Conservation (phyloP, 352 stramenopile species). For the Pythium rhizo-oryzae region DNA sequence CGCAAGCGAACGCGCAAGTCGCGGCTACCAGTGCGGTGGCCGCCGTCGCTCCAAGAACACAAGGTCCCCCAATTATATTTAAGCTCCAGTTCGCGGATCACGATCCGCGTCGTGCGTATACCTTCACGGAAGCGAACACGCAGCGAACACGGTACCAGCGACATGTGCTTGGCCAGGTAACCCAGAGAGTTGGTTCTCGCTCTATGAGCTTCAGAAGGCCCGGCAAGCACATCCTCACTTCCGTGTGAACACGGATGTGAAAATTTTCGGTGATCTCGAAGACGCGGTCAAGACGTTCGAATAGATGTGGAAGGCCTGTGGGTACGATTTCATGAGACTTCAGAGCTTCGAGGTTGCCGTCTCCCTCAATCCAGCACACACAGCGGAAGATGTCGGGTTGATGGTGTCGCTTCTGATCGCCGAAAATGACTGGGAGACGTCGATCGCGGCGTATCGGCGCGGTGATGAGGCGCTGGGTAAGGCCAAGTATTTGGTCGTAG, state of each 20-base stretch:
- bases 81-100: slow-evolving; percentile 5
- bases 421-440: slow-evolving; percentile 17
- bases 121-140: background rate
- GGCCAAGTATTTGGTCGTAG: slow-evolving; percentile 13
- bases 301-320: slow-evolving; percentile 9
- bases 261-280: background rate
- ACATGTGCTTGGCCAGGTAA: background rate
- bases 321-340: slow-evolving; percentile 1
- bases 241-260: background rate
- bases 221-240: background rate
- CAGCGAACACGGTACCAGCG: too few relatives aligned
- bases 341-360: slow-evolving; percentile 4
- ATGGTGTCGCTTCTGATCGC: slow-evolving; percentile 10
- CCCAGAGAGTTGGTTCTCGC: slow-evolving; percentile 10
- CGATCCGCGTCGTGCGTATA: background rate
- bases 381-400: too few relatives aligned
- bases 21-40: too few relatives aligned
- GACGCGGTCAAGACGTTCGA: background rate
- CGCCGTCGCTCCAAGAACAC: too few relatives aligned
- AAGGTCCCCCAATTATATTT: background rate
- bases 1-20: background rate
- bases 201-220: slow-evolving; percentile 15
- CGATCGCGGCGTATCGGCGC: background rate
- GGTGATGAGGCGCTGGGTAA: background rate
- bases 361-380: background rate